Conservation (phyloP, 805 yeast genomes). For the Lipomyces orientalis region DNA sequence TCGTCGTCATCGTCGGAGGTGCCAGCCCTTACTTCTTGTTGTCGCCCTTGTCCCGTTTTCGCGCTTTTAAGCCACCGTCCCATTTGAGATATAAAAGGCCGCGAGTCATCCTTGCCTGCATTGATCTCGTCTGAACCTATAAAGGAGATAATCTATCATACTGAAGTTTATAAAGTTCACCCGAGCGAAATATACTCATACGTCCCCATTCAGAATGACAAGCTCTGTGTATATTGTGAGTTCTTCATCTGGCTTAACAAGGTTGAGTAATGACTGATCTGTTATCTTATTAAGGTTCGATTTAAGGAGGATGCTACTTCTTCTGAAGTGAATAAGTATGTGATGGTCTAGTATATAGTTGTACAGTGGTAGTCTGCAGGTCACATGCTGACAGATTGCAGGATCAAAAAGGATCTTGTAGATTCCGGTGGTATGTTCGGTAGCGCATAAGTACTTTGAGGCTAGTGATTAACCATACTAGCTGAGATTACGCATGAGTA, state of each 20-base stretch:
- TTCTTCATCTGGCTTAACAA: background rate
- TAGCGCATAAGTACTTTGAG: background rate
- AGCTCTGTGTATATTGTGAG: conserved; percentile 29
- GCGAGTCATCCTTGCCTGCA: background rate
- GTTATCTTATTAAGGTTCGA: conserved; percentile 26
- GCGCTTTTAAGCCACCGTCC: too few species aligned
- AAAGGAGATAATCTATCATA: background rate
- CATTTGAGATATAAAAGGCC: background rate
- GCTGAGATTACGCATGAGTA: conserved; percentile 40
- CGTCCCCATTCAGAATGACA: conserved; percentile 9
- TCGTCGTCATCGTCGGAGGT: conserved; percentile 19
- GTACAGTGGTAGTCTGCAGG: background rate
- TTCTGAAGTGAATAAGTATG: conserved; percentile 37
- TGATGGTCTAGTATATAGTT: background rate
- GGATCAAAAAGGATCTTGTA: conserved; percentile 33
- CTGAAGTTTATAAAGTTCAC: background rate
- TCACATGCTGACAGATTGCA: conserved; percentile 7
- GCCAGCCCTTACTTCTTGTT: too few species aligned
- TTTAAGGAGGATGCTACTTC: conserved; percentile 35
- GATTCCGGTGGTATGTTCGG: conserved; percentile 35
- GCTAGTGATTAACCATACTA: background rate
- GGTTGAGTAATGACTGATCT: background rate
- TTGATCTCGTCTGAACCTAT: background rate
- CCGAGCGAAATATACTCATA: background rate
- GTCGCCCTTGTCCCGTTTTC: too few species aligned